These are phyloP conservation scores for Nematocida homosporus DNA, from an alignment of 371 early-diverging fungal species.

Conservation along the genomic window DNA sequence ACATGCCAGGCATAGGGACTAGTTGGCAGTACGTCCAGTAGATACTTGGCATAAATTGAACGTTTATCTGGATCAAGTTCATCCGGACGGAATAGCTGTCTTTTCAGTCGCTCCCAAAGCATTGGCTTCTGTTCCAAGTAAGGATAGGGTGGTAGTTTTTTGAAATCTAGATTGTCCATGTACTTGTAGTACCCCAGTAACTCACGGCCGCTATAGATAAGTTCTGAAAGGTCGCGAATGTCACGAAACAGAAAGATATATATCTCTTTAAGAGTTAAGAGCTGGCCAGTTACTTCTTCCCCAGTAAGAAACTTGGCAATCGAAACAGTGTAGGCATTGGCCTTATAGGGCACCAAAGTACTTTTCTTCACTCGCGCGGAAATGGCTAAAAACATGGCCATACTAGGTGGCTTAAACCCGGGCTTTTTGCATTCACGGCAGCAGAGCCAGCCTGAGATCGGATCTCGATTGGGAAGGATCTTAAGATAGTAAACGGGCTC, in stretches of 20 bases:
- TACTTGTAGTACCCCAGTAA: conserved; percentile 29
- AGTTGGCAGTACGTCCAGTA: conserved; percentile 14
- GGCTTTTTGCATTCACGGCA: conserved; percentile 5
- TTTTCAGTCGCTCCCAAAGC: conserved; percentile 1
- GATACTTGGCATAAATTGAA: not conserved
- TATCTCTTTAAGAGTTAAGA: conserved; percentile 33
- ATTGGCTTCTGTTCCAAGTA: not conserved
- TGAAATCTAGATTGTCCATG: conserved; percentile 19
- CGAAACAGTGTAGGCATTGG: not conserved
- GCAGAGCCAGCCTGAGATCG: conserved; percentile 34
- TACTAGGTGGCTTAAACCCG: conserved; percentile 19
- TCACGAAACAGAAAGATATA: conserved; percentile 46
- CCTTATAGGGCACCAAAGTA: not conserved
- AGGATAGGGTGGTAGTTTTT: conserved; percentile 1
- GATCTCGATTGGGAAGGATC: conserved; percentile 37
- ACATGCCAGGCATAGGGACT: conserved; percentile 32
- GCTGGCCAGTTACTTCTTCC: conserved; percentile 33
- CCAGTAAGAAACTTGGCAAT: conserved; percentile 22
- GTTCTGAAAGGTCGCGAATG: conserved; percentile 46
- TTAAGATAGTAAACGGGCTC: conserved; percentile 35
- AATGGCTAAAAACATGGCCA: conserved; percentile 37
- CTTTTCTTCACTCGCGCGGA: conserved; percentile 10
- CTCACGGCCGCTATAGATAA: conserved; percentile 42
- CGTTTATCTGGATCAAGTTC: not conserved
- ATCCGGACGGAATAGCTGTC: not conserved